These are phyloP conservation scores for Cephalotrichum gorgonifer DNA, from an alignment of 2,329 filamentous ascomycete species.

Conservation along the genomic window DNA sequence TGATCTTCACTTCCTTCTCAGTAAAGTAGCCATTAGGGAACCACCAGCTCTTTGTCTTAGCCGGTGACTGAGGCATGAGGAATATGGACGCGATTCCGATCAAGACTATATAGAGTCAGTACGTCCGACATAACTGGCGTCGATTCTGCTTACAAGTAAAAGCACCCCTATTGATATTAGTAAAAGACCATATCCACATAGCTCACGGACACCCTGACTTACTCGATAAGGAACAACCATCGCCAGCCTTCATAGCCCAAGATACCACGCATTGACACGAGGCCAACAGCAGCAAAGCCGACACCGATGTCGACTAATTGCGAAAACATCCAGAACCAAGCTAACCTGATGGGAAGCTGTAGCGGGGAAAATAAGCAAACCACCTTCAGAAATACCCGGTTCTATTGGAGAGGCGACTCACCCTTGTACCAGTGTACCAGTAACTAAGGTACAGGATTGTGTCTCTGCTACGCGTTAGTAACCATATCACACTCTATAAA, in stretches of 20 bases:
- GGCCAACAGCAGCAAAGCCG: conserved; percentile 45
- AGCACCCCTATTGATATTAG: neutral
- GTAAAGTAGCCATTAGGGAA: conserved; percentile 50
- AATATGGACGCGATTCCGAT: conserved; percentile 43
- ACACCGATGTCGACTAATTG: conserved; percentile 31
- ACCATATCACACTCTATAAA: too few relatives aligned
- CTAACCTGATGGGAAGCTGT: conserved; percentile 51
- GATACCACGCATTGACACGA: conserved; percentile 42
- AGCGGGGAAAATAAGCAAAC: conserved; percentile 9
- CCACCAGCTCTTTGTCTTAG: conserved; percentile 49
- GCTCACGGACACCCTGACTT: conserved; percentile 8
- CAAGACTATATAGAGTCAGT: conserved; percentile 18
- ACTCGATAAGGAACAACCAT: conserved; percentile 39
- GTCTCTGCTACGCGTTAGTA: conserved; percentile 11
- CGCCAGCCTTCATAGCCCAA: conserved; percentile 45
- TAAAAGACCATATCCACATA: neutral
- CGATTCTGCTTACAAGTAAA: neutral
- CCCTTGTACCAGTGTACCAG: conserved; percentile 53
- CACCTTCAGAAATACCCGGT: neutral
- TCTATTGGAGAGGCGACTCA: conserved; percentile 7
- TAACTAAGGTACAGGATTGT: conserved; percentile 55
- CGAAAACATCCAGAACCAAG: conserved; percentile 53
- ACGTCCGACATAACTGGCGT: neutral
- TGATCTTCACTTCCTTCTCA: conserved; percentile 54
- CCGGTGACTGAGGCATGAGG: conserved; percentile 50